Conservation (phyloP, 805 yeast genomes). For the Candida tammaniensis region DNA sequence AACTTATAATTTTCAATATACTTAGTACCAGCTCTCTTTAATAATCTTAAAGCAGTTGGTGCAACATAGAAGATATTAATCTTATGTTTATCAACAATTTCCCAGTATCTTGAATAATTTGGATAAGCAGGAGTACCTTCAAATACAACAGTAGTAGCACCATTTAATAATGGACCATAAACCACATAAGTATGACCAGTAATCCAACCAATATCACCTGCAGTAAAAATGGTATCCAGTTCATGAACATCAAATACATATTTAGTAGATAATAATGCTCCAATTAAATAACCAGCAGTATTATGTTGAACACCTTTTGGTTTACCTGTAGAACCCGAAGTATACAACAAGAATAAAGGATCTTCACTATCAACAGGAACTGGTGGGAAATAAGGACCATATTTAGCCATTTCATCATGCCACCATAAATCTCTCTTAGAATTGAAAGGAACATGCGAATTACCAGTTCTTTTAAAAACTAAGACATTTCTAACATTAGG, state of each 20-base stretch:
- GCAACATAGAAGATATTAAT: conserved; percentile 98
- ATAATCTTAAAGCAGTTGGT: conserved; percentile 93
- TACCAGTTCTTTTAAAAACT: conserved; percentile 87
- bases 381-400: conserved; percentile 84
- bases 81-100: conserved; percentile 85
- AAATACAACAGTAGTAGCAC: conserved; percentile 89
- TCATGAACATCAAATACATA: conserved; percentile 92
- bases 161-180: conserved; percentile 85
- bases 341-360: conserved; percentile 91
- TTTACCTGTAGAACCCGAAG: conserved; percentile 97
- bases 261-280: conserved; percentile 87
- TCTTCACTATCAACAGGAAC: conserved; percentile 87
- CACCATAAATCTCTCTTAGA: conserved; percentile 90
- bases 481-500: conserved; percentile 77
- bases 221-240: conserved; percentile 87
- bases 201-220: conserved; percentile 99
- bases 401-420: conserved; percentile 84
- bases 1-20: conserved; percentile 79
- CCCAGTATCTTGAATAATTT: conserved; percentile 93
- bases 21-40: conserved; percentile 84
- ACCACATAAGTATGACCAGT: conserved; percentile 97
- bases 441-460: conserved; percentile 65
- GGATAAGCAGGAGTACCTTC: conserved; percentile 99
- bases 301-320: conserved; percentile 98
- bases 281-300: conserved; percentile 91